Percentiles rank a stretch among this genome's conserved stretches.
These are phyloP conservation scores for Pleurotus platypus DNA, from an alignment of 768 basidiomycete species.

Conservation along the genomic window DNA sequence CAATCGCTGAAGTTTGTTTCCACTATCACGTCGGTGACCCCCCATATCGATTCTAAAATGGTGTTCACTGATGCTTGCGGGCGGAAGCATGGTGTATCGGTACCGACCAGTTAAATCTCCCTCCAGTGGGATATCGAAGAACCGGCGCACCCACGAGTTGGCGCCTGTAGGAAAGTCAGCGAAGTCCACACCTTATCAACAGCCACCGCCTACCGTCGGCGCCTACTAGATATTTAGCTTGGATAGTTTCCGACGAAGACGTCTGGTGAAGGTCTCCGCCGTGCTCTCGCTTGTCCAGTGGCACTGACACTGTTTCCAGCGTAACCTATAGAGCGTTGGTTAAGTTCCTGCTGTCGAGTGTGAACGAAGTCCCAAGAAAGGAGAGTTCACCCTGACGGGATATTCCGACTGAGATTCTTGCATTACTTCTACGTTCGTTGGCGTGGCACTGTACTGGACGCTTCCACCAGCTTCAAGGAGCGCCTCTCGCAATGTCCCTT, in stretches of 20 bases:
- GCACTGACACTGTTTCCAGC: not conserved
- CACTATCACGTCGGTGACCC: constrained; percentile 14
- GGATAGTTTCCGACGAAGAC: constrained; percentile 6
- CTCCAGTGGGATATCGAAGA: constrained; percentile 13
- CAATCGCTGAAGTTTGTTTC: constrained; percentile 16
- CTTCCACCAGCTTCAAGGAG: not conserved
- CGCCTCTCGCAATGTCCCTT: constrained; percentile 1
- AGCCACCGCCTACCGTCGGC: constrained; percentile 15
- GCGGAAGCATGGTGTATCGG: not conserved
- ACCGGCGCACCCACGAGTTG: constrained; percentile 17
- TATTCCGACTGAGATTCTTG: too few species aligned
- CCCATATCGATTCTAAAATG: constrained; percentile 15
- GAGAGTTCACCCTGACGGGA: too few species aligned
- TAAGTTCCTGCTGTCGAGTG: too few species aligned
- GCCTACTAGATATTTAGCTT: constrained; percentile 20
- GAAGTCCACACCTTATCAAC: too few species aligned
- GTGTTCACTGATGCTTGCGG: not conserved
- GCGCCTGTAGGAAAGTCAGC: constrained; percentile 11
- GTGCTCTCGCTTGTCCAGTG: not conserved
- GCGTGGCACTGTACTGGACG: not conserved
- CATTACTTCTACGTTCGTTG: too few species aligned
- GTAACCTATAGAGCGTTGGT: not conserved
- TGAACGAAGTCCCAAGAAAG: too few species aligned
- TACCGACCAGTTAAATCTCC: constrained; percentile 13
- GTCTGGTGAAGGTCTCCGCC: not conserved